A percentile compares a stretch with the other conserved stretches of the same genome.
Evolutionary conservation across 345 rosid species (phyloP).

Genomic region (Brassica carinata): DNA sequence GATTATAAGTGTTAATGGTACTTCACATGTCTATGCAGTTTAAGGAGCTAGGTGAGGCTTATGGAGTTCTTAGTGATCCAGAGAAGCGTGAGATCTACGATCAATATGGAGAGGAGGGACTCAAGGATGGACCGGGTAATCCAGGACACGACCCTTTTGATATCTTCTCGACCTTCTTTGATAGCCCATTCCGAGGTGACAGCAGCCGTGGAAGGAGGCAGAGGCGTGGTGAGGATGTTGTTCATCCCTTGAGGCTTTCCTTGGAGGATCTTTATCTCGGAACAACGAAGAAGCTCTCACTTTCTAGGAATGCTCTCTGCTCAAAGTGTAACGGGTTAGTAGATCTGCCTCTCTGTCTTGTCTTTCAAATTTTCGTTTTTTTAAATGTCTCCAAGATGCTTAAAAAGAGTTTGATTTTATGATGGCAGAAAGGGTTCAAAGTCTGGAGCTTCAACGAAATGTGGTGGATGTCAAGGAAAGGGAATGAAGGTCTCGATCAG

Average conservation of each 20-base stretch:
- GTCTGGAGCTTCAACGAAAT: slow-evolving; percentile 76
- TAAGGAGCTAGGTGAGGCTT: slow-evolving; percentile 89
- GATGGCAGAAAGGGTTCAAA: slow-evolving; percentile 80
- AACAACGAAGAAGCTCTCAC: slow-evolving; percentile 78
- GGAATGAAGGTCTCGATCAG: slow-evolving; percentile 92
- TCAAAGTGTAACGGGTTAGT: slow-evolving; percentile 82
- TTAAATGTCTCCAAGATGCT: neutral
- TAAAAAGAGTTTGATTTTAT: slow-evolving; percentile 5
- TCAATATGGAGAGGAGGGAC: slow-evolving; percentile 90
- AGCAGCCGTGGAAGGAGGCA: slow-evolving; percentile 79
- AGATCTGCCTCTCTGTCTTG: slow-evolving; percentile 5
- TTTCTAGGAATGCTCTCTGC: slow-evolving; percentile 79
- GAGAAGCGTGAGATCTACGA: slow-evolving; percentile 91
- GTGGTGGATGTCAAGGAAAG: slow-evolving; percentile 79
- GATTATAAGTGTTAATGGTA: neutral
- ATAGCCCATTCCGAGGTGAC: slow-evolving; percentile 61
- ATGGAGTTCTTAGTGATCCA: slow-evolving; percentile 85
- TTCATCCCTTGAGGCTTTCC: slow-evolving; percentile 77
- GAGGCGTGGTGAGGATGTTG: slow-evolving; percentile 89
- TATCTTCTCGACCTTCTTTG: slow-evolving; percentile 80
- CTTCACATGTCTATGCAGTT: slow-evolving; percentile 53
- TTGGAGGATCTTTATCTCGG: slow-evolving; percentile 82
- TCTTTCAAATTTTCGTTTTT: neutral
- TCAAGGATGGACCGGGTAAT: slow-evolving; percentile 92
- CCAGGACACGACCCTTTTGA: slow-evolving; percentile 73